phyloP scores from a whole-genome alignment of 306 rosid species.

The Inga laurina region DNA sequence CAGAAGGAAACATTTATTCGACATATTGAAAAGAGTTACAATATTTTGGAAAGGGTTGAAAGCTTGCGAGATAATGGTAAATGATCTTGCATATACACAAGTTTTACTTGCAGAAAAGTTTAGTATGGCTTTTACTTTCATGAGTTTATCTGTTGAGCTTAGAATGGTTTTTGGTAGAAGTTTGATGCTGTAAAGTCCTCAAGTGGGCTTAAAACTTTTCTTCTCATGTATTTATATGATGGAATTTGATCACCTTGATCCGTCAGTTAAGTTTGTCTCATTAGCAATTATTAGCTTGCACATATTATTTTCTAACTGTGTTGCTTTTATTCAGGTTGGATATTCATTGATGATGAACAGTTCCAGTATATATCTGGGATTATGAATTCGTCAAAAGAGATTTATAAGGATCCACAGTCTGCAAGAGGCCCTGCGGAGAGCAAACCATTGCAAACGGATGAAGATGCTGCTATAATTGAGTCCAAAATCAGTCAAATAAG shows the following conservation, averaged over 20 bases:
- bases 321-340: slow-evolving; percentile 78
- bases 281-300: slow-evolving; percentile 5
- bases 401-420: slow-evolving; percentile 37
- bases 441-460: slow-evolving; percentile 56
- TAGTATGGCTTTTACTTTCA: slow-evolving; percentile 23
- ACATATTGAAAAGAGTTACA: slow-evolving; percentile 62
- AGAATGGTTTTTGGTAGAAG: neutral
- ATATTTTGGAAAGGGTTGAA: slow-evolving; percentile 55
- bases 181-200: slow-evolving; percentile 9
- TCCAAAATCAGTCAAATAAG: slow-evolving; percentile 92
- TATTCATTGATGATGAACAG: slow-evolving; percentile 77
- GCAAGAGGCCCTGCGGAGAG: slow-evolving; percentile 31
- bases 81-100: slow-evolving; percentile 20
- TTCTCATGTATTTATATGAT: slow-evolving; percentile 1
- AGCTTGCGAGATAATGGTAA: slow-evolving; percentile 62
- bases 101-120: slow-evolving; percentile 1
- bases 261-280: neutral
- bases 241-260: slow-evolving; percentile 29
- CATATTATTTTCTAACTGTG: slow-evolving; percentile 28
- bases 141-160: neutral
- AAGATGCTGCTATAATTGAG: slow-evolving; percentile 71
- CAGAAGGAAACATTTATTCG: slow-evolving; percentile 79
- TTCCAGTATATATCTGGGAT: slow-evolving; percentile 65
- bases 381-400: slow-evolving; percentile 47
- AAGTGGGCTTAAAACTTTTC: neutral